phyloP scores from a whole-genome alignment of 2,329 filamentous ascomycete genomes.

The Aspergillus awamori region DNA sequence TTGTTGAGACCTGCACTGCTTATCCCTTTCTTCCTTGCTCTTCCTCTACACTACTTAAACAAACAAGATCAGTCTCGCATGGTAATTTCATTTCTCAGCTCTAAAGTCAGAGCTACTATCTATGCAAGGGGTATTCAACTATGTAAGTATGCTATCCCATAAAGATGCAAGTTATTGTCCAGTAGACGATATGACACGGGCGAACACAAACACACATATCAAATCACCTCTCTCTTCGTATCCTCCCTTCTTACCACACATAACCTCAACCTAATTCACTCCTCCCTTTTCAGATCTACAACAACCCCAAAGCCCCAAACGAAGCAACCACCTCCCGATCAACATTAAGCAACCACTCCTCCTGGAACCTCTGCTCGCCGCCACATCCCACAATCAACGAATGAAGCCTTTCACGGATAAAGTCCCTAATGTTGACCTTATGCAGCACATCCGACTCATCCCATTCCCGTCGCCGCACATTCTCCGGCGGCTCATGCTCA shows the following conservation, averaged over 20 bases:
- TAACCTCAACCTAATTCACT: neutral
- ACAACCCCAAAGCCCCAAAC: conserved; percentile 42
- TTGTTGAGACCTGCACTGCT: neutral
- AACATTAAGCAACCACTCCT: conserved; percentile 48
- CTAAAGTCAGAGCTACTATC: conserved; percentile 2
- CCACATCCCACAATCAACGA: conserved; percentile 44
- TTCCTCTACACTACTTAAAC: neutral
- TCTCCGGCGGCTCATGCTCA: conserved; percentile 45
- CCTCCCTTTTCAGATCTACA: conserved; percentile 22
- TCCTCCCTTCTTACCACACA: no score
- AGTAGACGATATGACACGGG: neutral
- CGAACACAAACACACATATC: neutral
- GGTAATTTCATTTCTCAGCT: neutral
- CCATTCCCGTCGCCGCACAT: conserved; percentile 44
- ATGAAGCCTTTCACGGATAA: conserved; percentile 46
- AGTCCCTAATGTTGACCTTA: conserved; percentile 48
- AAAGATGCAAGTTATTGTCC: neutral
- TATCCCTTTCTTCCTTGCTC: no score
- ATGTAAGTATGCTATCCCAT: conserved; percentile 2
- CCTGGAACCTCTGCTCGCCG: conserved; percentile 46
- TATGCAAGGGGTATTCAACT: conserved; percentile 26
- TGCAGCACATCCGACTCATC: conserved; percentile 46
- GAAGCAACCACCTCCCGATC: conserved; percentile 46
- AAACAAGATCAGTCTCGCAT: neutral
- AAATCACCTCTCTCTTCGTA: no score